phyloP scores from a whole-genome alignment of 164 flowering plant species.

The Saururus chinensis region DNA sequence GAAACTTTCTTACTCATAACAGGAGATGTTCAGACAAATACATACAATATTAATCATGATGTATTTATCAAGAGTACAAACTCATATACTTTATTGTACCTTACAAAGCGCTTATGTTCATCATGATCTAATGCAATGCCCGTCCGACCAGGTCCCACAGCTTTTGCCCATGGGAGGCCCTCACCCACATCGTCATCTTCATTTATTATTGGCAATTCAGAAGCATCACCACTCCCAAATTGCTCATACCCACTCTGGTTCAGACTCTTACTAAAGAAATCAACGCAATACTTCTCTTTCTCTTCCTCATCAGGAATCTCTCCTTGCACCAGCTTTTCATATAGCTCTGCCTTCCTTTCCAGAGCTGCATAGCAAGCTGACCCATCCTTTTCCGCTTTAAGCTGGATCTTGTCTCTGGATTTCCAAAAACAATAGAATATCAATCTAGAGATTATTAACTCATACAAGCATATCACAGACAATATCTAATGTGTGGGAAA shows the following conservation, averaged over 20 bases:
- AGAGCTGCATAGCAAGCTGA: slow-evolving; percentile 79
- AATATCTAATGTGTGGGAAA: too few relatives aligned
- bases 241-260: slow-evolving; percentile 33
- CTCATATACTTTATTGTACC: slow-evolving; percentile 26
- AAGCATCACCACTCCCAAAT: slow-evolving; percentile 15
- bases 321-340: slow-evolving; percentile 72
- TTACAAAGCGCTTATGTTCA: slow-evolving; percentile 79
- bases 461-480: neutral
- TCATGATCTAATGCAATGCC: slow-evolving; percentile 38
- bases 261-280: slow-evolving; percentile 65
- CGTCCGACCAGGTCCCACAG: slow-evolving; percentile 53
- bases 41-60: neutral
- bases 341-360: slow-evolving; percentile 85
- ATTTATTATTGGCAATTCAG: slow-evolving; percentile 13
- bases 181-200: slow-evolving; percentile 28
- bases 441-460: neutral
- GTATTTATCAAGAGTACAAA: neutral
- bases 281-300: slow-evolving; percentile 89
- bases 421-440: neutral
- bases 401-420: slow-evolving; percentile 86
- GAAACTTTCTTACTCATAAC: too few relatives aligned
- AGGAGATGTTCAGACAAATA: neutral
- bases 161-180: slow-evolving; percentile 20
- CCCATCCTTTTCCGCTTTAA: slow-evolving; percentile 82
- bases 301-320: slow-evolving; percentile 94